These are phyloP conservation scores for Alternaria burnsii DNA, from an alignment of 2,329 filamentous ascomycete genomes.

Conservation along the genomic window DNA sequence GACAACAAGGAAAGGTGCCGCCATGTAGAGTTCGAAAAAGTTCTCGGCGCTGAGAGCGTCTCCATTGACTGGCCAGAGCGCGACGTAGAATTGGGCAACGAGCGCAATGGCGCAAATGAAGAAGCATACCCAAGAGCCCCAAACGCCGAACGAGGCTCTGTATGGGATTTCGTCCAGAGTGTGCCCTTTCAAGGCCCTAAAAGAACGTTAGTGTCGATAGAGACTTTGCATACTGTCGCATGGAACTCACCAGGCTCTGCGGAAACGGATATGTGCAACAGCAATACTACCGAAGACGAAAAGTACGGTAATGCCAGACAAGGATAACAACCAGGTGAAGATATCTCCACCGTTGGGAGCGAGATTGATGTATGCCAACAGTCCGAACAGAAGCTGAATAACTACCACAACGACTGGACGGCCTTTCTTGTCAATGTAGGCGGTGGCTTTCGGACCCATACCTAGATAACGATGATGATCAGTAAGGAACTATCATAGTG, in stretches of 20 bases:
- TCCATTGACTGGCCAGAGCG: conserved; percentile 37
- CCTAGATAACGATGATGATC: conserved; percentile 2
- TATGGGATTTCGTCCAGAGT: conserved; percentile 51
- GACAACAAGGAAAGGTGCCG: conserved; percentile 53
- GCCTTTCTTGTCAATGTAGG: conserved; percentile 81
- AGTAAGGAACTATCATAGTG: background rate
- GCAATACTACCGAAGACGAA: conserved; percentile 86
- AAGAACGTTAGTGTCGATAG: background rate
- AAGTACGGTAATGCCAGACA: conserved; percentile 74
- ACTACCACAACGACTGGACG: conserved; percentile 78
- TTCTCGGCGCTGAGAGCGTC: conserved; percentile 43
- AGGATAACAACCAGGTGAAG: conserved; percentile 80
- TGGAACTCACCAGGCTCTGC: conserved; percentile 53
- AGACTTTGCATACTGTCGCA: conserved; percentile 1
- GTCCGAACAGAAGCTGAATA: conserved; percentile 71
- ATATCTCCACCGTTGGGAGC: conserved; percentile 68
- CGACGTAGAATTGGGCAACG: conserved; percentile 51
- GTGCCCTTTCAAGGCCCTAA: conserved; percentile 35
- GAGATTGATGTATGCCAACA: conserved; percentile 73
- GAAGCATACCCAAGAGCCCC: conserved; percentile 47
- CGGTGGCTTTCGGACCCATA: conserved; percentile 77
- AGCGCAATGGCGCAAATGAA: conserved; percentile 46
- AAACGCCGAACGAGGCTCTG: conserved; percentile 48
- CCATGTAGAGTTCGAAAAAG: conserved; percentile 58
- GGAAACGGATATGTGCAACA: conserved; percentile 89